Conservation (phyloP, 805 yeast species). For the Wickerhamomyces xylosicus region DNA sequence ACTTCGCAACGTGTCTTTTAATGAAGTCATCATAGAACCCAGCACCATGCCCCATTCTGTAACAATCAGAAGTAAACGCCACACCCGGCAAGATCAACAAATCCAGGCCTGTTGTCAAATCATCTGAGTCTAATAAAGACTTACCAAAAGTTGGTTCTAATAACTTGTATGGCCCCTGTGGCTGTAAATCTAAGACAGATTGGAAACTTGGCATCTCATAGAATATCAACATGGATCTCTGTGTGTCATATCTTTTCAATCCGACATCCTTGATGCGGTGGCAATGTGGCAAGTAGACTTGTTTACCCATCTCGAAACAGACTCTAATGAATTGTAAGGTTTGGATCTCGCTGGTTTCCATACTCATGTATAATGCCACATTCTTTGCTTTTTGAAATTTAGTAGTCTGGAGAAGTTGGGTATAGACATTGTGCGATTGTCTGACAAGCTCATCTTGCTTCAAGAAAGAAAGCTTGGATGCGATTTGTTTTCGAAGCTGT, state of each 20-base stretch:
- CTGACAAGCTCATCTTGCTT: slow-evolving; percentile 7
- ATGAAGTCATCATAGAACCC: slow-evolving; percentile 85
- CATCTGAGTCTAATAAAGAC: slow-evolving; percentile 16
- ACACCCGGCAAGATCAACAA: slow-evolving; percentile 78
- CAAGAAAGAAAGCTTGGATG: neutral
- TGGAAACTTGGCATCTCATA: slow-evolving; percentile 32
- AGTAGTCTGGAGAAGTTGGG: slow-evolving; percentile 9
- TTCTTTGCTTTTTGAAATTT: slow-evolving; percentile 33
- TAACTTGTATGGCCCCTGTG: slow-evolving; percentile 59
- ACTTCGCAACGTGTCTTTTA: slow-evolving; percentile 28
- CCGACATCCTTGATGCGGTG: slow-evolving; percentile 9
- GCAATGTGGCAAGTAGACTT: slow-evolving; percentile 52
- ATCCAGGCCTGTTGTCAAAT: slow-evolving; percentile 38
- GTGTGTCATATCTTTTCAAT: slow-evolving; percentile 19
- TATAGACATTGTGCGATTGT: slow-evolving; percentile 19
- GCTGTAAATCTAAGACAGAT: slow-evolving; percentile 38
- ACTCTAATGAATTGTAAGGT: slow-evolving; percentile 43
- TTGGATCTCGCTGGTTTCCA: slow-evolving; percentile 62
- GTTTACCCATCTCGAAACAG: slow-evolving; percentile 40
- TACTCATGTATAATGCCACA: slow-evolving; percentile 65
- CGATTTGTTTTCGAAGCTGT: neutral
- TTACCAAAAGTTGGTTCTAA: slow-evolving; percentile 48
- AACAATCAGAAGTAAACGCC: slow-evolving; percentile 43
- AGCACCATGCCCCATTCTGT: slow-evolving; percentile 82
- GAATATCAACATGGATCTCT: slow-evolving; percentile 44